phyloP scores from a whole-genome alignment of 2,329 filamentous ascomycete species.

The Sporothrix pseudoabietina region DNA sequence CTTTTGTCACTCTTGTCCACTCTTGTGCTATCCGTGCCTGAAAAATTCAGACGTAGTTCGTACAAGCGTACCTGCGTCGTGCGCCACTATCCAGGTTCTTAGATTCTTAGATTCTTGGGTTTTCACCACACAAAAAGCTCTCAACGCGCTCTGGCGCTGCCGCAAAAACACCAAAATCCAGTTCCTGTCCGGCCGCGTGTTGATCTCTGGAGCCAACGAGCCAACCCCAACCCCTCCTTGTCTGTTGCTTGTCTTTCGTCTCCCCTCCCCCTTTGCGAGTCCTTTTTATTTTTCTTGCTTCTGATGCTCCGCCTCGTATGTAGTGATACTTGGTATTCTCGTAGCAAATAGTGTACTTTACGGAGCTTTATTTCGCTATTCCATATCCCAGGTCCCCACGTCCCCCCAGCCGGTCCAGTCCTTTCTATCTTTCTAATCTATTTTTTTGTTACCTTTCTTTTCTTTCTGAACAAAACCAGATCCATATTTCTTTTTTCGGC shows the following conservation, averaged over 20 bases:
- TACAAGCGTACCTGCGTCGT: neutral
- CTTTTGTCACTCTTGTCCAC: constrained; percentile 1
- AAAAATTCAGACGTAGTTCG: neutral
- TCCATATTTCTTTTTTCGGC: neutral
- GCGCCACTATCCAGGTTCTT: neutral
- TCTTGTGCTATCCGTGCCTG: neutral
- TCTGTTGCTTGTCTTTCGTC: neutral
- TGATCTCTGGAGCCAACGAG: constrained; percentile 18
- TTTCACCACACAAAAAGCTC: neutral
- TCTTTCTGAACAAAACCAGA: neutral
- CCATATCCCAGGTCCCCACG: neutral
- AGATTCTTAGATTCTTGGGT: neutral
- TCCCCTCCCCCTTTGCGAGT: neutral
- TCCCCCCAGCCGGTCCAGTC: neutral
- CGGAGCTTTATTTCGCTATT: neutral
- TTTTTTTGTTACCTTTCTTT: neutral
- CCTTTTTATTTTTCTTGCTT: constrained; percentile 5
- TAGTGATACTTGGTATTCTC: neutral
- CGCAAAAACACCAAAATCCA: neutral
- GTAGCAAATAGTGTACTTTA: neutral
- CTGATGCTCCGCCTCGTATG: neutral
- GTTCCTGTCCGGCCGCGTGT: constrained; percentile 23
- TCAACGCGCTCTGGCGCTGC: constrained; percentile 1
- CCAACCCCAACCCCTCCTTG: constrained; percentile 14
- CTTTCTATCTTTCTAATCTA: neutral